These are phyloP conservation scores for Cladosporium sp. DNA, from an alignment of 2,329 filamentous ascomycete species.

Conservation along the genomic window DNA sequence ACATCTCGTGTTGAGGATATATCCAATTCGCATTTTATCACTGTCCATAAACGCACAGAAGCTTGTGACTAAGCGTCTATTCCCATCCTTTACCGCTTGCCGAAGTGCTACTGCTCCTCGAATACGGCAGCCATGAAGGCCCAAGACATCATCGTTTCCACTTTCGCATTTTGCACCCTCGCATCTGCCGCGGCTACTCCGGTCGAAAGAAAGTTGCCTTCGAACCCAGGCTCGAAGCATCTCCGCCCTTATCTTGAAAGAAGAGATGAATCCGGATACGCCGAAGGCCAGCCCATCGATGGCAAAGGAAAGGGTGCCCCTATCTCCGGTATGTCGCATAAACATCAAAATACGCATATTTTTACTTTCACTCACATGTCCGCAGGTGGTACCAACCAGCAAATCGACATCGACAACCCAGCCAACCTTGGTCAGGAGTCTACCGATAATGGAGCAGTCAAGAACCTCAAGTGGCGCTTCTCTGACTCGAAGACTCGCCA, in stretches of 20 bases:
- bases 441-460: conserved; percentile 60
- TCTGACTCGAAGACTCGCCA: conserved; percentile 61
- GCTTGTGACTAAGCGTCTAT: too few species aligned
- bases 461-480: conserved; percentile 63
- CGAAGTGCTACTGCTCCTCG: not conserved
- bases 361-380: conserved; percentile 14
- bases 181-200: not conserved
- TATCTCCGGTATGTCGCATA: conserved; percentile 47
- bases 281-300: conserved; percentile 53
- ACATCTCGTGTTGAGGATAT: too few species aligned
- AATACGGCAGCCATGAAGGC: not conserved
- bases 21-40: too few species aligned
- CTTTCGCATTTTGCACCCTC: not conserved
- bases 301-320: conserved; percentile 54
- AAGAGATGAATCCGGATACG: conserved; percentile 35
- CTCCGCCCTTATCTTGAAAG: conserved; percentile 15
- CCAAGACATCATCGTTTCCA: not conserved
- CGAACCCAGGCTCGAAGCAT: conserved; percentile 17
- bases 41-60: too few species aligned
- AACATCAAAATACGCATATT: not conserved
- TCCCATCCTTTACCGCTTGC: too few species aligned
- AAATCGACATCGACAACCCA: conserved; percentile 59
- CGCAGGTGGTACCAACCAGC: conserved; percentile 59
- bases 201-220: conserved; percentile 4
- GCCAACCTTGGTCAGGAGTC: conserved; percentile 57